phyloP scores from a whole-genome alignment of 2,329 filamentous ascomycete genomes.

The Septoria petroselini region DNA sequence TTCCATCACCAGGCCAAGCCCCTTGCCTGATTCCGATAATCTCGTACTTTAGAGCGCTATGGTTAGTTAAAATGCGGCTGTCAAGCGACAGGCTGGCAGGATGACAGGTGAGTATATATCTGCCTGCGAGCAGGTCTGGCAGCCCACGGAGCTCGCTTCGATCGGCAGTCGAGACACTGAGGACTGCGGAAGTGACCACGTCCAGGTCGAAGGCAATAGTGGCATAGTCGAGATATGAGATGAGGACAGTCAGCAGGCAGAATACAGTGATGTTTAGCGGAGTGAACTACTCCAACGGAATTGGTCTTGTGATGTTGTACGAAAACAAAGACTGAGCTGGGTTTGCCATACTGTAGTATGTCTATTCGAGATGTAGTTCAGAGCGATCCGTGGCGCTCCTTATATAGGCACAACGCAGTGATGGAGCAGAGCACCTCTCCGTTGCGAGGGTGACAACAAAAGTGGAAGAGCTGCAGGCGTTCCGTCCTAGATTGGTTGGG shows the following conservation, averaged over 20 bases:
- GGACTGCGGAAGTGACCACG: constrained; percentile 7
- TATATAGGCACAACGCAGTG: no score
- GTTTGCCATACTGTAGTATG: no score
- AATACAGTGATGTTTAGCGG: constrained; percentile 16
- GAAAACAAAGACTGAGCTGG: constrained; percentile 8
- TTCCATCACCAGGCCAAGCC: background rate
- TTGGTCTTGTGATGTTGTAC: constrained; percentile 18
- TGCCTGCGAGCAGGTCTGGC: constrained; percentile 18
- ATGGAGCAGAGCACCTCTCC: no score
- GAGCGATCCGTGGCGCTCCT: no score
- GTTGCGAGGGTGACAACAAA: no score
- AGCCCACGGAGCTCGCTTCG: constrained; percentile 6
- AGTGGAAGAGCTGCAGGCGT: no score
- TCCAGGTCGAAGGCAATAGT: constrained; percentile 18
- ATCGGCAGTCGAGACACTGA: constrained; percentile 15
- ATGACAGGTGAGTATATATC: constrained; percentile 19
- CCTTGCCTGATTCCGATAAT: background rate
- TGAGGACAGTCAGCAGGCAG: constrained; percentile 14
- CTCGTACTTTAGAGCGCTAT: constrained; percentile 22
- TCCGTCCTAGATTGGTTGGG: no score
- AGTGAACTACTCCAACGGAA: constrained; percentile 21
- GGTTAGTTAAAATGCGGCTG: constrained; percentile 22
- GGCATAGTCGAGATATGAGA: constrained; percentile 22
- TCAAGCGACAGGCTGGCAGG: constrained; percentile 12
- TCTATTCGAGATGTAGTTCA: no score